These are phyloP conservation scores for Fusarium scirpi DNA, from an alignment of 2,329 filamentous ascomycete species.

Conservation along the genomic window DNA sequence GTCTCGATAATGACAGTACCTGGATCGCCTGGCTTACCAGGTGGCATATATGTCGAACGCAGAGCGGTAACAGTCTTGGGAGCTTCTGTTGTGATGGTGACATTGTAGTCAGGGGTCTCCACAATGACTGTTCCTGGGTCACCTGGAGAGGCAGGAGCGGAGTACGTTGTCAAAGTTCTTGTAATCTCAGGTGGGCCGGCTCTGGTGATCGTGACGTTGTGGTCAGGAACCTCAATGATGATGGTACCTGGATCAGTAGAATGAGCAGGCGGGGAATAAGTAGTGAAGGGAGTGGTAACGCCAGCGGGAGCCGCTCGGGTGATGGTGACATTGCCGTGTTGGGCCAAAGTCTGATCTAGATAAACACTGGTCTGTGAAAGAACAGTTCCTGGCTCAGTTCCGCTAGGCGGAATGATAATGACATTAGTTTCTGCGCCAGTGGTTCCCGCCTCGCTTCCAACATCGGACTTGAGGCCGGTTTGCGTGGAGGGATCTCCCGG, in stretches of 20 bases:
- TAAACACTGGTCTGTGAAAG: slow-evolving; percentile 37
- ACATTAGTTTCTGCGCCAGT: slow-evolving; percentile 34
- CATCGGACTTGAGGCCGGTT: not conserved
- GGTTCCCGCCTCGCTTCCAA: slow-evolving; percentile 7
- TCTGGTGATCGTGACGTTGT: slow-evolving; percentile 33
- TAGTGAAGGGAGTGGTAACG: slow-evolving; percentile 26
- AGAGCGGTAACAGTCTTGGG: not conserved
- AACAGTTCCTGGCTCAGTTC: slow-evolving; percentile 35
- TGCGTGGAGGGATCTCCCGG: slow-evolving; percentile 33
- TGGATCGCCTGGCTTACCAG: slow-evolving; percentile 16
- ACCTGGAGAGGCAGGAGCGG: slow-evolving; percentile 23
- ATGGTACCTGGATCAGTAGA: slow-evolving; percentile 30
- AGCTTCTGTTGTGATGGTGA: slow-evolving; percentile 22
- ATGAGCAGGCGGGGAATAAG: slow-evolving; percentile 23
- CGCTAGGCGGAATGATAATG: slow-evolving; percentile 37
- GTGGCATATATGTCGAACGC: slow-evolving; percentile 6
- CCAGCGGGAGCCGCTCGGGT: slow-evolving; percentile 25
- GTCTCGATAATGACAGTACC: slow-evolving; percentile 28
- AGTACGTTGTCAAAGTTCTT: slow-evolving; percentile 29
- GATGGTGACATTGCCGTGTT: slow-evolving; percentile 33
- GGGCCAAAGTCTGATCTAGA: slow-evolving; percentile 27
- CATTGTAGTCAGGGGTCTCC: slow-evolving; percentile 34
- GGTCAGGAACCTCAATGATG: slow-evolving; percentile 30
- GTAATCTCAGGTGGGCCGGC: slow-evolving; percentile 25
- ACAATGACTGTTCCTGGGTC: slow-evolving; percentile 34